Base-by-base conservation (phyloP, 2,329 filamentous ascomycete genomes). In the Alternaria gansuensis region DNA sequence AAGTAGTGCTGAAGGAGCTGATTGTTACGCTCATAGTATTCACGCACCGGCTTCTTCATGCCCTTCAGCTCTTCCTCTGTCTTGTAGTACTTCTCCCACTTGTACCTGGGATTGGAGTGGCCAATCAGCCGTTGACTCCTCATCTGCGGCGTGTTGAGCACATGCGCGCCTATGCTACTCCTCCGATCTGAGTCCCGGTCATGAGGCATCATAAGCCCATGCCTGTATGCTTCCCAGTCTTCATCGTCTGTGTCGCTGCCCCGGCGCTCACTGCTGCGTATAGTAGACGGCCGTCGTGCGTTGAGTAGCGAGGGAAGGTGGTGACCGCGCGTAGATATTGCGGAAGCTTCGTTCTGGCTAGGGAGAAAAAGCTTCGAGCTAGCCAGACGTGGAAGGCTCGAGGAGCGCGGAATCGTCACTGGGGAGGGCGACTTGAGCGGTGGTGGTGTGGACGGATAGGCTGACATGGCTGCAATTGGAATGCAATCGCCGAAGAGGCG, bases 21-120 rank as follows among this genome's bases (percentile, higher is more conserved):
- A 79, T 98, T 98, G 73, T 89, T 94, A 41, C 91, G 87, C 81
- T 96, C 89, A 73, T 98, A 96, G 80, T 97, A 97, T 71, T 89
- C 74, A 45, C 93, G 90, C 60, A 96, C 78, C n/a, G 87, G 83
- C 75, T 89, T 90, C 72, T 85, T 86, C 85, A 96, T 89, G 56
- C 78, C 74, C 65, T 85, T 85, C 64, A 97, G 81, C 73, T 96
- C 85, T 28, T 90, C 88, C 29, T 93, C 88, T 0, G 87, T 86
- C 76, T 91, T 96, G 86, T 91, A 96, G 76, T 97, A 97, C 60
- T 84, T 85, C 73, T 93, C 89, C 85, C 93, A 97, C 63, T 85
- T 85, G 78, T 96, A 97, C 60, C 91, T 82, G 17, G 92, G 91
- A 75, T 95, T 97, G 66, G 87, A 92, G 69, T 91, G 91, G 40